Percentiles rank a stretch among this genome's conserved stretches.
phyloP scores from a whole-genome alignment of 2,329 filamentous ascomycete genomes.

The Fusarium ambrosium region DNA sequence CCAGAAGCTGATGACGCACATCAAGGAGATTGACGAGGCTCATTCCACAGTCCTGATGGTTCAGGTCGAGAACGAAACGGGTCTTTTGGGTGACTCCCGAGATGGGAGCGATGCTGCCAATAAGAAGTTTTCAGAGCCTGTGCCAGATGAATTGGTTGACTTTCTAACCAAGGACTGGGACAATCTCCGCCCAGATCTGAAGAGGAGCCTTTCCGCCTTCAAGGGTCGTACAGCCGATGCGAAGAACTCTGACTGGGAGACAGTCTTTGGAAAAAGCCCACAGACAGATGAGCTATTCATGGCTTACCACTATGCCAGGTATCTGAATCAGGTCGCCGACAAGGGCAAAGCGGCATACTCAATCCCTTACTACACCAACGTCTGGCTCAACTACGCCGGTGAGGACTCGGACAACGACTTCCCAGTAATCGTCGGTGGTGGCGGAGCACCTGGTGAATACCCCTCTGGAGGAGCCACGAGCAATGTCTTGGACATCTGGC shows the following conservation, averaged over 20 bases:
- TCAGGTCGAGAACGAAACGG: conserved; percentile 66
- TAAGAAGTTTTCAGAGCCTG: conserved; percentile 24
- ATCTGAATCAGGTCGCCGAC: conserved; percentile 44
- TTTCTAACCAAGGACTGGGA: conserved; percentile 18
- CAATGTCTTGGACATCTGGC: conserved; percentile 52
- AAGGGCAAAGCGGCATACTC: conserved; percentile 43
- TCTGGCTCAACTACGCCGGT: conserved; percentile 46
- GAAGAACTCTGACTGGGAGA: conserved; percentile 39
- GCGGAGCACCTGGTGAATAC: conserved; percentile 48
- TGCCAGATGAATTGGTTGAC: conserved; percentile 16
- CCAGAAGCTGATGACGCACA: conserved; percentile 46
- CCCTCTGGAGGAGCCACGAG: conserved; percentile 45
- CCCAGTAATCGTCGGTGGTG: conserved; percentile 45
- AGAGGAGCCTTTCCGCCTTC: background rate
- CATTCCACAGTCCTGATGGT: conserved; percentile 65
- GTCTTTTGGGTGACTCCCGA: conserved; percentile 62
- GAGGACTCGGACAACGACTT: conserved; percentile 36
- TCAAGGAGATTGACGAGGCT: conserved; percentile 56
- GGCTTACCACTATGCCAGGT: conserved; percentile 47
- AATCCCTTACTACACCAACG: conserved; percentile 46
- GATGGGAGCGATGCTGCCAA: conserved; percentile 57
- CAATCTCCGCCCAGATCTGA: conserved; percentile 11
- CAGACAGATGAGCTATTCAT: conserved; percentile 48
- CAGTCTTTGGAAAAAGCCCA: conserved; percentile 46
- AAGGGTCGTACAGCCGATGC: rapidly evolving